phyloP scores from a whole-genome alignment of 495 filamentous ascomycete species.

The Darksidea phi region DNA sequence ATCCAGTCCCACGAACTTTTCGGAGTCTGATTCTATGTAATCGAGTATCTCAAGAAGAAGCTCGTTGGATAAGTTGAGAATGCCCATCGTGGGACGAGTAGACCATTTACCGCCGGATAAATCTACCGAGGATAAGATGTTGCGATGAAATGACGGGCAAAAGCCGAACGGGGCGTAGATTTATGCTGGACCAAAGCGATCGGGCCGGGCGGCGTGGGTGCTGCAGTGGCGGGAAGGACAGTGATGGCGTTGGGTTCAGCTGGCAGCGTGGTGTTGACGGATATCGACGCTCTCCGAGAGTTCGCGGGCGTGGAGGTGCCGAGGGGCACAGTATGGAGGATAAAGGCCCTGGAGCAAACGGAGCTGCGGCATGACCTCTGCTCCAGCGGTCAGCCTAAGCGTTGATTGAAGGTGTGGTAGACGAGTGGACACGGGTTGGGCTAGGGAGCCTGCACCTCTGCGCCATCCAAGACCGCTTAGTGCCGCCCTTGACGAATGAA shows the following conservation, averaged over 20 bases:
- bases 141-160: background rate
- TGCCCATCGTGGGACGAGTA: constrained; percentile 35
- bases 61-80: constrained; percentile 60
- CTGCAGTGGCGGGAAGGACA: constrained; percentile 23
- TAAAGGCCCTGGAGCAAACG: constrained; percentile 32
- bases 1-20: constrained; percentile 50
- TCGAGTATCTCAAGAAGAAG: constrained; percentile 60
- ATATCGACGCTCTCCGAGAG: constrained; percentile 11
- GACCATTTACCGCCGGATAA: constrained; percentile 32
- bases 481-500: background rate
- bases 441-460: constrained; percentile 21
- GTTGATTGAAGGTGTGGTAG: constrained; percentile 32
- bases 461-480: constrained; percentile 22
- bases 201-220: constrained; percentile 26
- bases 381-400: constrained; percentile 35
- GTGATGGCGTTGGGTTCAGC: constrained; percentile 20
- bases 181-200: constrained; percentile 16
- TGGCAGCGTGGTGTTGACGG: constrained; percentile 25
- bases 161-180: constrained; percentile 14
- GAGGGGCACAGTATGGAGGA: constrained; percentile 29
- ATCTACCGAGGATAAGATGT: background rate
- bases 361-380: constrained; percentile 31
- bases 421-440: constrained; percentile 17
- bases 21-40: constrained; percentile 51
- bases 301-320: constrained; percentile 4